Evolutionary conservation across 2,329 filamentous ascomycete genomes (phyloP), one percentile per base, ranked within the genome.

Genomic region (Penicillium nordicum): DNA sequence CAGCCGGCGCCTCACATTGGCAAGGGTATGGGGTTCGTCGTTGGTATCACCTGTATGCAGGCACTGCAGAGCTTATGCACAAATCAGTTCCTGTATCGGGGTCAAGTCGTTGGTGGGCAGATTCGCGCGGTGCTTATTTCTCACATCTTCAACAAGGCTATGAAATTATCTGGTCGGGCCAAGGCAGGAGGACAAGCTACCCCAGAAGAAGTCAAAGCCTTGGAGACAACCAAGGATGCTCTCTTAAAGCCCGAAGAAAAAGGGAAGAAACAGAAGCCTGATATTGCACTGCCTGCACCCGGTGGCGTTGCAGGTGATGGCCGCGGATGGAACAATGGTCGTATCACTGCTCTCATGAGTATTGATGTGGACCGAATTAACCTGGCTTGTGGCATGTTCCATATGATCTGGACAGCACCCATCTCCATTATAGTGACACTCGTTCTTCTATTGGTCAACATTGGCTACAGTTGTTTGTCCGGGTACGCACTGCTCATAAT

Each of bases 331-430:
- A 87, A 87, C 55, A 97, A 97, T 67, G 94, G 94, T 23, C 86
- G 91, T 60, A 90, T 97, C 50, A 86, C 94, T 69, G 96, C 95
- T 64, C 71, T 97, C 64, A 97, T 97, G 92, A 93, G 90, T 59
- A 91, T 94, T 43, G 93, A 97, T 70, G 95, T 92, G 0, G 95
- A 96, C 73, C 90, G 93, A 63, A 81, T 99, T 58, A 92, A 97
- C 67, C 88, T 92, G 69, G 92, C 92, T 1, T 90, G 84, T 38
- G 91, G 90, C 41, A 82, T 97, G 73, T 93, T 97, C 74, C 94
- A 99, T 72, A 84, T 97, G 77, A 79, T 89, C 23, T 99, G 94
- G 94, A 90, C 90, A 1, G 85, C 90, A 0, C 92, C 93, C 0
- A 78, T 97, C 38, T 81, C 88, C 25, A 87, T 92, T 57, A 70